Evolutionary conservation across 2,329 filamentous ascomycete genomes (phyloP), one percentile per base, ranked within the genome.

Genomic region (Beauveria australis): DNA sequence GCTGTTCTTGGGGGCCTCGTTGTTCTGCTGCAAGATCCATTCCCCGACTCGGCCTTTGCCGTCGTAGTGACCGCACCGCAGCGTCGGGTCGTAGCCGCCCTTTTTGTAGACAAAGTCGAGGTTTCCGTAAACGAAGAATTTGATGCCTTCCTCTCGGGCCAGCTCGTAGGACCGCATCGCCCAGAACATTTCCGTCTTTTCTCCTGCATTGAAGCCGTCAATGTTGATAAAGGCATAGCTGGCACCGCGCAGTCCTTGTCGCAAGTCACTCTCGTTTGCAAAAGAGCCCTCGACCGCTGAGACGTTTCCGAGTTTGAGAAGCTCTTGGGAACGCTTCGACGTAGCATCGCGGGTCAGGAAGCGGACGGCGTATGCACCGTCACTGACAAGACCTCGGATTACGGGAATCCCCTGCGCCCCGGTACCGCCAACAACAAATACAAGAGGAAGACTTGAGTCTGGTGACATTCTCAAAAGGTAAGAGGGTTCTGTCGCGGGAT

Each of bases 191-290:
- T 83, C 79, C 0, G 73, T 73, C 65, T 81, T 82, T 67, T 82
- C 79, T 40, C 80, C 81, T 26, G 71, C 70, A 62, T 79, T 81
- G 67, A 81, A 82, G 16, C 79, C 78, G 63, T 83, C 80, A 47
- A 81, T 77, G 65, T 83, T 83, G 53, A 83, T 70, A 63, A 79
- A 83, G 3, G 79, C 79, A n/a, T 75, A 77, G 64, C 76, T 74
- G 52, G 75, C 76, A 5, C 75, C 78, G 10, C 66, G 65, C 65
- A 81, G 78, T 0, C 76, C 78, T 1, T 69, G 67, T 18, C 77
- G 76, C 0, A 82, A 75, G 61, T 73, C 68, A 0, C 64, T 61
- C 64, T 82, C 79, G 44, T 72, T 75, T 22, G 77, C 76, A 61
- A 81, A 79, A 1, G 75, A 77, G 33, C 81, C 81, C 57, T 74